Evolutionary conservation across 2,329 filamentous ascomycete genomes (phyloP), one percentile per base, ranked within the genome.

Genomic region (Ascochyta lentis): DNA sequence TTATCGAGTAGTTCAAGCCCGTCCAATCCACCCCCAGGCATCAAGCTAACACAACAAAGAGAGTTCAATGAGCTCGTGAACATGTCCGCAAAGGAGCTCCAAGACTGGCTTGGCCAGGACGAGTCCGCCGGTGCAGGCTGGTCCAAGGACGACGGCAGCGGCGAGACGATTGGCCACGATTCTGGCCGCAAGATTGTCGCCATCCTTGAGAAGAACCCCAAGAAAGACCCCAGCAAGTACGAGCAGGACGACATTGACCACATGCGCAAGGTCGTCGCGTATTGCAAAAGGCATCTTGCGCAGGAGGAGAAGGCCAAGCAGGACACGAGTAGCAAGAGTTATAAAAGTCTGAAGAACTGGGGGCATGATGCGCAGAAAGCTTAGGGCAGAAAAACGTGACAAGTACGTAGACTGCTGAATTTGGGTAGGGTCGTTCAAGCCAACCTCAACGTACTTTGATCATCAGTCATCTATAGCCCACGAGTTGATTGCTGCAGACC

Each of bases 51-150:
- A 35, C 19, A 26, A 15, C 10, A 19, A 59, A 80, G 82, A 45
- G 86, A 89, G 68, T 89, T 88, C 78, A 88, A 89, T 58, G 79
- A 84, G 35, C 73, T 88, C 42, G 85, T 89, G 70, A 89, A 89
- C 71, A 89, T 89, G 86, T 81, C 79, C 10, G 77, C 85, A 1
- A 71, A 78, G 1, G 86, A 89, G 59, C 79, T 89, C 15, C 80
- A 86, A 63, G 77, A 80, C 23, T 89, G 86, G 87, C 80, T 89
- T 23, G 79, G 83, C 58, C 79, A 80, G 6, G 79, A 83, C n/a
- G 80, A 85, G 29, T 88, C 85, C 9, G 78, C 79, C 43, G 79
- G 77, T 16, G 81, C 86, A 1, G 86, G 87, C 2, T 88, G 84
- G 86, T 63, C 63, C 34, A 87, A 87, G 61, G 81, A 84, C 49